These are phyloP conservation scores for Phytopythium sindhum DNA, from an alignment of 352 stramenopile species.

Conservation along the genomic window DNA sequence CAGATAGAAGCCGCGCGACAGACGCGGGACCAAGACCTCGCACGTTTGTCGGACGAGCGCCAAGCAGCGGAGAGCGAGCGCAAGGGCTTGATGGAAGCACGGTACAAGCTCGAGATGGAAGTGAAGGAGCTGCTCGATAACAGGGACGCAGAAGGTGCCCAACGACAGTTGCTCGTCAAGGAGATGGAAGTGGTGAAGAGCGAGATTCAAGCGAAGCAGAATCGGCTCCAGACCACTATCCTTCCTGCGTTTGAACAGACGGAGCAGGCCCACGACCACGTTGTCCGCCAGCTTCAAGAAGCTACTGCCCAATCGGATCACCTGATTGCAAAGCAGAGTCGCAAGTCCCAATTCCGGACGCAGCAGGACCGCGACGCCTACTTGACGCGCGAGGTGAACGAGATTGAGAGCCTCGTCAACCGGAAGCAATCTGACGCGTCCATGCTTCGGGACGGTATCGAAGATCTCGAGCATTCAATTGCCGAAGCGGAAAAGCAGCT, in stretches of 20 bases:
- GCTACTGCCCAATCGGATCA: slow-evolving; percentile 72
- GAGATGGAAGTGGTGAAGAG: slow-evolving; percentile 49
- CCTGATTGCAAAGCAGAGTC: slow-evolving; percentile 95
- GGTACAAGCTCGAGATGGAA: slow-evolving; percentile 81
- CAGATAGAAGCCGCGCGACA: slow-evolving; percentile 41
- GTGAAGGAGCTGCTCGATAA: slow-evolving; percentile 69
- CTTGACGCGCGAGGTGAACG: slow-evolving; percentile 57
- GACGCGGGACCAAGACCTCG: slow-evolving; percentile 48
- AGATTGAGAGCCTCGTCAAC: slow-evolving; percentile 55
- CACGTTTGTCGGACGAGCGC: slow-evolving; percentile 42
- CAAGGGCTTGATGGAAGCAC: slow-evolving; percentile 69
- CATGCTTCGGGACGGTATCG: slow-evolving; percentile 36
- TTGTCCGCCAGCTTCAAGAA: slow-evolving; percentile 64
- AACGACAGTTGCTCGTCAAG: slow-evolving; percentile 42
- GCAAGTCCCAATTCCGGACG: slow-evolving; percentile 93
- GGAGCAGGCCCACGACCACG: slow-evolving; percentile 77
- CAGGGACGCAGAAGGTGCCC: slow-evolving; percentile 41
- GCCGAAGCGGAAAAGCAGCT: slow-evolving; percentile 43
- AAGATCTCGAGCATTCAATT: slow-evolving; percentile 39
- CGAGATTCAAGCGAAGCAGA: slow-evolving; percentile 50
- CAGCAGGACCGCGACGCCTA: slow-evolving; percentile 92
- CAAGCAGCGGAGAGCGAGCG: slow-evolving; percentile 66
- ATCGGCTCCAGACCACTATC: slow-evolving; percentile 47
- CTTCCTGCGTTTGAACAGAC: slow-evolving; percentile 48
- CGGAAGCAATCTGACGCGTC: slow-evolving; percentile 57